Conservation (phyloP, 1,284 basidiomycete genomes). For the Ganoderma meredithae region DNA sequence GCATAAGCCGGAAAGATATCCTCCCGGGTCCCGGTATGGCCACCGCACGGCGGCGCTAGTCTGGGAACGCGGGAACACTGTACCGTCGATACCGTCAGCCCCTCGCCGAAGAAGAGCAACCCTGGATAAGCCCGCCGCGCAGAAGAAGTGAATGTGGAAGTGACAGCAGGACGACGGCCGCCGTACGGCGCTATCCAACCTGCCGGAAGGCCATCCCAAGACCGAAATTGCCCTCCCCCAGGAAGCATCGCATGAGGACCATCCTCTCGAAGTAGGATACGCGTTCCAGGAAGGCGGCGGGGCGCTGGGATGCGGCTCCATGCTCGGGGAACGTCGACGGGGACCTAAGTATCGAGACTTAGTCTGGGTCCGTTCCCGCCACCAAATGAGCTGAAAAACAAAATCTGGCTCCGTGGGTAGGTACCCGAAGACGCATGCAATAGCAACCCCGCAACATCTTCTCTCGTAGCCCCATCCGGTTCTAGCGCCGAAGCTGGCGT, state of each 20-base stretch:
- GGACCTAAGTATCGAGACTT: not conserved
- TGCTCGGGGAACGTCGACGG: conserved; percentile 5
- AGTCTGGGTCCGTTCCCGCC: not conserved
- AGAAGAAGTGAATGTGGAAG: conserved; percentile 8
- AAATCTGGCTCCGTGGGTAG: conserved; percentile 3
- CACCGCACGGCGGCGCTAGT: conserved; percentile 12
- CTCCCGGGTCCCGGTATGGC: not conserved
- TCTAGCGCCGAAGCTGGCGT: conserved; percentile 43
- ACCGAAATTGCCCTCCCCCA: not conserved
- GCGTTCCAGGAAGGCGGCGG: not conserved
- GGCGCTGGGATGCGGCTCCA: not conserved
- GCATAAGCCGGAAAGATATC: conserved; percentile 90
- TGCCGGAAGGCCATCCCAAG: not conserved
- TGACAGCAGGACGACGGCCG: conserved; percentile 81
- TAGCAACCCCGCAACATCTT: not conserved
- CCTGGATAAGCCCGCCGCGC: not conserved
- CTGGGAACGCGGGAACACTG: conserved; percentile 11
- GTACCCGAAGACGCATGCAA: conserved; percentile 4
- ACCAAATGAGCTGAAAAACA: not conserved
- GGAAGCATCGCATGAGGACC: conserved; percentile 1
- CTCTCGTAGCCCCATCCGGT: conserved; percentile 63
- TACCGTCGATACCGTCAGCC: conserved; percentile 9
- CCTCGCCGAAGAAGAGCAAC: conserved; percentile 18
- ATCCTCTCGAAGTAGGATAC: not conserved
- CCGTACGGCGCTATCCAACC: conserved; percentile 57